phyloP scores from a whole-genome alignment of 129 eudicot species.

The Logfia minima region DNA sequence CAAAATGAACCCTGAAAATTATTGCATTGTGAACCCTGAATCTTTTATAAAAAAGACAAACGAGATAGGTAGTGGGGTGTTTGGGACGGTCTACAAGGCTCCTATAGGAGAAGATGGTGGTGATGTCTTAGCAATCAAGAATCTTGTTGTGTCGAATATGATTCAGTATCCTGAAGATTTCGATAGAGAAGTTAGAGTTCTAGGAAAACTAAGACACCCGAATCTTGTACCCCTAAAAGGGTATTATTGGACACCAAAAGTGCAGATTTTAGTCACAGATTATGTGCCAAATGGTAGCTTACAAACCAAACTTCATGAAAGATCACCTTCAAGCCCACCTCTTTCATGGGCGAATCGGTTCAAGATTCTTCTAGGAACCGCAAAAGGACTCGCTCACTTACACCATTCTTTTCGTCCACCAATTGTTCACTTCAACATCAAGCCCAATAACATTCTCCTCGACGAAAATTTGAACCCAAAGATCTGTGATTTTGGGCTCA shows the following conservation, averaged over 20 bases:
- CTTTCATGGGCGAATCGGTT: constrained; percentile 70
- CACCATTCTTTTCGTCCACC: constrained; percentile 90
- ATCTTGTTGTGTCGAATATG: constrained; percentile 62
- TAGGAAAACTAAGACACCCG: constrained; percentile 73
- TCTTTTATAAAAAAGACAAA: constrained; percentile 53
- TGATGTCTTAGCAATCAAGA: constrained; percentile 59
- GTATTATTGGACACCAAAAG: constrained; percentile 88
- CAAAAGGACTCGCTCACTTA: constrained; percentile 83
- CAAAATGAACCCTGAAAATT: constrained; percentile 38
- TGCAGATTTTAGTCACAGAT: constrained; percentile 77
- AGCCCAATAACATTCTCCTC: constrained; percentile 80
- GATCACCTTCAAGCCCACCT: constrained; percentile 45
- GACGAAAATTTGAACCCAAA: constrained; percentile 61
- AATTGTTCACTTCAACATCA: constrained; percentile 78
- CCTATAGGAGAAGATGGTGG: constrained; percentile 46
- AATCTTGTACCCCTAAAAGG: constrained; percentile 75
- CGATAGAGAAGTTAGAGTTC: constrained; percentile 66
- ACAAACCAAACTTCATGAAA: constrained; percentile 64
- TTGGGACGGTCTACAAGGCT: constrained; percentile 80
- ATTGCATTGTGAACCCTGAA: constrained; percentile 54
- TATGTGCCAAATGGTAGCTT: constrained; percentile 68
- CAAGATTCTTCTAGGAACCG: constrained; percentile 75
- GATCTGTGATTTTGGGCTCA: constrained; percentile 74
- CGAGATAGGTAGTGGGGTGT: constrained; percentile 74
- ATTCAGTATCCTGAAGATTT: constrained; percentile 78